Percentiles rank a stretch among this genome's conserved stretches.
Evolutionary conservation across 2,329 filamentous ascomycete species (phyloP).

Genomic region (Xylaria digitata): DNA sequence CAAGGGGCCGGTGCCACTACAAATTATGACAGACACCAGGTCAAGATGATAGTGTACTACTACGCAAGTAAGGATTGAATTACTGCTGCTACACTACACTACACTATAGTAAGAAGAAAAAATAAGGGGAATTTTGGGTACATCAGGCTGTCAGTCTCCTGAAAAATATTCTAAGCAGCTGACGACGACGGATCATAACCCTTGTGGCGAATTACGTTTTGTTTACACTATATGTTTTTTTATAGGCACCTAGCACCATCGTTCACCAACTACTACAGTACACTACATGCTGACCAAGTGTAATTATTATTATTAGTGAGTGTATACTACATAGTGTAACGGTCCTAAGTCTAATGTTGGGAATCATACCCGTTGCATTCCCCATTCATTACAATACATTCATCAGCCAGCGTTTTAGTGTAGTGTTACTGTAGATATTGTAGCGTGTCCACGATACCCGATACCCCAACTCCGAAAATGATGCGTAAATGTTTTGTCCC

Average conservation of each 20-base stretch:
- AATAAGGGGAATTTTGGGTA: neutral
- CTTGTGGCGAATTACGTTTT: slow-evolving; percentile 25
- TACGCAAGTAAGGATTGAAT: neutral
- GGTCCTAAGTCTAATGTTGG: neutral
- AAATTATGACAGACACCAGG: slow-evolving; percentile 5
- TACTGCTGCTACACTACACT: too few species aligned
- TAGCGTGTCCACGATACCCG: neutral
- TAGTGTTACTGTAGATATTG: neutral
- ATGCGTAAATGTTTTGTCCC: slow-evolving; percentile 2
- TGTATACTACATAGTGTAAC: neutral
- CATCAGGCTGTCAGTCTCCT: neutral
- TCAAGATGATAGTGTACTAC: neutral
- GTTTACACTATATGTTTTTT: neutral
- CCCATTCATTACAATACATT: neutral
- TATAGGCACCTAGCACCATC: neutral
- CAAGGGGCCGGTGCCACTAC: neutral
- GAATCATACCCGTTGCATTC: neutral
- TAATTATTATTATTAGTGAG: neutral
- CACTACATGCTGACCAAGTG: slow-evolving; percentile 3
- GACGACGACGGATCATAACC: slow-evolving; percentile 21
- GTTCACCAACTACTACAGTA: too few species aligned
- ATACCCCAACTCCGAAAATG: neutral
- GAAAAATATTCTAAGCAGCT: slow-evolving; percentile 2
- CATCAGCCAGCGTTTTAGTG: neutral
- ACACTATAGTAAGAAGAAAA: neutral